phyloP scores from a whole-genome alignment of 192 early-diverging fungal genomes.

The Backusella westeae region DNA sequence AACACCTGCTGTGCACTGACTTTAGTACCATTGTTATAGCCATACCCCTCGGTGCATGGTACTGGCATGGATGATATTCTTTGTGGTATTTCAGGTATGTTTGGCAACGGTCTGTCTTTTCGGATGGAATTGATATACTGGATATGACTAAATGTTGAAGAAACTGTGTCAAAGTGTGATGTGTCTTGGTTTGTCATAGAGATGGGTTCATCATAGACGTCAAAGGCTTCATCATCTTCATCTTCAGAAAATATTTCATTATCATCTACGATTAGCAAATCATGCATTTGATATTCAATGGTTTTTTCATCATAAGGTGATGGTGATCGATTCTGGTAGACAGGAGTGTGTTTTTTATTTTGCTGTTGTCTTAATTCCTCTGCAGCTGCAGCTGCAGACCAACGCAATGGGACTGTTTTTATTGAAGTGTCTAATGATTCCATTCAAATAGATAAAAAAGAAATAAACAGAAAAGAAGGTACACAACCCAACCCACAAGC shows the following conservation, averaged over 20 bases:
- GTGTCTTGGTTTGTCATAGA: neutral
- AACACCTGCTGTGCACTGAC: neutral
- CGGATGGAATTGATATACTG: neutral
- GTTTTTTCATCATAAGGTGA: neutral
- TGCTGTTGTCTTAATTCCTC: neutral
- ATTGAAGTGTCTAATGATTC: neutral
- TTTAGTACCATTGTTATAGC: neutral
- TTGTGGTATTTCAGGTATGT: conserved; percentile 4
- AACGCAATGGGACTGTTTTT: conserved; percentile 3
- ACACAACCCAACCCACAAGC: neutral
- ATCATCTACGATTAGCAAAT: neutral
- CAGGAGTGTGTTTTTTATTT: neutral
- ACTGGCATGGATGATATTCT: neutral
- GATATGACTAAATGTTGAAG: neutral
- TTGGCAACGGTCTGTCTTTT: neutral
- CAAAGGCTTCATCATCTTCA: neutral
- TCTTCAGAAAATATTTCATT: conserved; percentile 7
- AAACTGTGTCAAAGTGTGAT: neutral
- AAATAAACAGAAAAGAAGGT: neutral
- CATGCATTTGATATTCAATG: neutral
- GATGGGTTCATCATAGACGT: neutral
- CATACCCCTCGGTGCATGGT: neutral
- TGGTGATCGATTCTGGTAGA: neutral
- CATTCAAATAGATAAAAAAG: neutral
- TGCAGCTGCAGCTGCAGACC: neutral